Base-by-base conservation (phyloP, 2,329 filamentous ascomycete genomes). In the Fusarium sulawesiense region DNA sequence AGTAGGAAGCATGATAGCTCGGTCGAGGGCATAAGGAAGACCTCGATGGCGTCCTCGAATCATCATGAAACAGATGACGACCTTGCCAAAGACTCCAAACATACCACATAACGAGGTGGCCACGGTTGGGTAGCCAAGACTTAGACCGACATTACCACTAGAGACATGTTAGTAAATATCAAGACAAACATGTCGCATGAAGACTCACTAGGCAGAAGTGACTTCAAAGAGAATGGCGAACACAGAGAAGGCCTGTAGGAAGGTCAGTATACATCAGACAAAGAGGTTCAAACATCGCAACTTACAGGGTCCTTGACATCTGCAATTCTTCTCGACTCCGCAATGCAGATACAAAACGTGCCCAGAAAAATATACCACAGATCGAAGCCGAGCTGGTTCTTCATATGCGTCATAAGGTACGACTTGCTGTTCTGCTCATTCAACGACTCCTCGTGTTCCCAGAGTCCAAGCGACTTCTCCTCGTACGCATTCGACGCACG, bases 401-500 rank as follows among this genome's bases (percentile, higher is more conserved):
- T 78, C 23, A 80, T 68, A 27, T 81, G 80, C 7, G 58, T 71
- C 27, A 78, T 14, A 1, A 81, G 40, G 46, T 81, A 80, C 1
- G 68, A 56, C 6, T 54, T 60, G 12, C 73, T 65, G 2, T 74
- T 67, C 4, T 60, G 47, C 56, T 80, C 78, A 20, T 79, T 71
- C 1, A 68, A 53, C 2, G 44, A 54, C 10, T 30, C 47, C 2
- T 57, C 49, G 1, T 48, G 18, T 3, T 79, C 76, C 73, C 89
- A 90, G n/a, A 90, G 83, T 1, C 88, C 89, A 5, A 91, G 78
- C 47, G 85, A 86, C 46, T 84, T 83, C 71, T 90, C 88, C 76
- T 90, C 87, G 73, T 89, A 89, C 4, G 87, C 84, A 70, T 88
- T 89, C 20, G 83, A 86, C 40, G 85, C 83, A 18, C 88, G 84